Evolutionary conservation across 768 basidiomycete genomes (phyloP), one percentile per base, ranked within the genome.

Genomic region (Coprinellus micaceus): DNA sequence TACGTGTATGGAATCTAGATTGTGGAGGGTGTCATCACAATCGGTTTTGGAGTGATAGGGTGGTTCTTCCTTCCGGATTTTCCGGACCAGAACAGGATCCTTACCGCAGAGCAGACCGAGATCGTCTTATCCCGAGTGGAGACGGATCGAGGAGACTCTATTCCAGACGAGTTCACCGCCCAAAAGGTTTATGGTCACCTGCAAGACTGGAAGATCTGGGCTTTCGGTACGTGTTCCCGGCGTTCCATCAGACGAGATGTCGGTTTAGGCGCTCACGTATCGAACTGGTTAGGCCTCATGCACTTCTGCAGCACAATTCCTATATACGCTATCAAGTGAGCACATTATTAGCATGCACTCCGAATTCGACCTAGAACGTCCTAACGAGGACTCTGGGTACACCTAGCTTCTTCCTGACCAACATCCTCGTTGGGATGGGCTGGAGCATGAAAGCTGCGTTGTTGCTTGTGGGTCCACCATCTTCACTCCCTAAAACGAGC

Each of bases 161-260:
- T 79, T 12, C 77, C 80, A 44, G 81, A 81, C 58, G 36, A 57
- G 4, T 61, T 79, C 29, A 73, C 76, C 10, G 55, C 60, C 45
- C 56, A 65, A 40, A 78, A 78, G 56, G 57, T 76, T 17, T 45
- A 71, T 37, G 51, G 55, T 30, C 74, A 78, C 56, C 61, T 78
- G 10, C 63, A 65, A 24, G 81, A 81, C 62, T 81, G 79, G 79
- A 78, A 71, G 55, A 63, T 79, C n/a, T 78, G 78, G 77, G 71
- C 71, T 17, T 75, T 75, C 61, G 72, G 79, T 77, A 60, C 45
- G 67, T 45, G 33, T 52, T 3, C 5, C n/a, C 41, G 25, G 53
- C 26, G 22, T 21, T 56, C 36, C 13, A 13, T 13, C 33, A n/a
- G n/a, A 6, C 33, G 33, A 6, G 13, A 33, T 33, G 33, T 33